Conservation (phyloP, 129 eudicot species). For the Tanacetum coccineum region DNA sequence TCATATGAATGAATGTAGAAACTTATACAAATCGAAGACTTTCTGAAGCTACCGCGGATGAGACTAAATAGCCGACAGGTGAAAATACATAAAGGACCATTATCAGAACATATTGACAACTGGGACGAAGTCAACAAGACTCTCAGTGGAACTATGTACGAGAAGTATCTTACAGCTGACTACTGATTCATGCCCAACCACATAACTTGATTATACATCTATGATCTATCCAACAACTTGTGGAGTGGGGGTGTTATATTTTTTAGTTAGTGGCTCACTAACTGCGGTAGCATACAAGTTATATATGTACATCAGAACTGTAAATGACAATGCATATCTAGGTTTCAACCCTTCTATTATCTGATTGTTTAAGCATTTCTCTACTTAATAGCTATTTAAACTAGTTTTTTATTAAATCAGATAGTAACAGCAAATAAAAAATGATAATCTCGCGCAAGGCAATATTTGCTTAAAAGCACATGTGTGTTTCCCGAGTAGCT, state of each 20-base stretch:
- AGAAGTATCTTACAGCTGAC: slow-evolving; percentile 65
- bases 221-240: not conserved
- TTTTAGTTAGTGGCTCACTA: slow-evolving; percentile 18
- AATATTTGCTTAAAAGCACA: too few species aligned
- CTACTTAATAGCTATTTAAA: not conserved
- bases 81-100: slow-evolving; percentile 79
- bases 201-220: not conserved
- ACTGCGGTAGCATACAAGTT: not conserved
- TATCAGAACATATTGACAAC: slow-evolving; percentile 63
- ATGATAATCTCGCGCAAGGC: not conserved
- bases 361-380: not conserved
- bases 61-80: slow-evolving; percentile 66
- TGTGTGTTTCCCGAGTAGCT: too few species aligned
- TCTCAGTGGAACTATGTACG: slow-evolving; percentile 68
- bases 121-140: slow-evolving; percentile 69
- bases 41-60: slow-evolving; percentile 52
- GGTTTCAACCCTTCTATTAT: not conserved
- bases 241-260: not conserved
- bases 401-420: not conserved
- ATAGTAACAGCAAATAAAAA: not conserved
- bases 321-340: slow-evolving; percentile 4
- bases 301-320: slow-evolving; percentile 7
- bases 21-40: slow-evolving; percentile 67
- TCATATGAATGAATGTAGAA: slow-evolving; percentile 43
- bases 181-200: slow-evolving; percentile 29